Evolutionary conservation across 2,329 filamentous ascomycete genomes (phyloP).

Genomic region (Cladophialophora immunda): DNA sequence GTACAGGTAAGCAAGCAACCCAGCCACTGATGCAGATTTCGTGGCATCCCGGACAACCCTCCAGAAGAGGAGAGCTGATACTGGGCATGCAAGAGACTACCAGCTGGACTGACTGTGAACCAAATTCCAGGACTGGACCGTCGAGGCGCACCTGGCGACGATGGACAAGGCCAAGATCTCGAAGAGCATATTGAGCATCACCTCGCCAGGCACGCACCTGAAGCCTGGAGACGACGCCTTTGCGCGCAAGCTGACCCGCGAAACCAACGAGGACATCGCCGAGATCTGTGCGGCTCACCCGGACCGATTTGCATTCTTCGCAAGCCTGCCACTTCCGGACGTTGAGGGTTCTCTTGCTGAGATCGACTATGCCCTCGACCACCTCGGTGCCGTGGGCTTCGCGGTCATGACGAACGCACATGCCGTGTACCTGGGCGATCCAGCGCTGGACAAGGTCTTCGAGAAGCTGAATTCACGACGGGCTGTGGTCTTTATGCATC

Average conservation of each 20-base stretch:
- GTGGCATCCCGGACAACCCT: not conserved
- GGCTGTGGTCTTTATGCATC: conserved; percentile 63
- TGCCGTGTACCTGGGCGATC: conserved; percentile 61
- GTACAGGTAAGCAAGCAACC: conserved; percentile 16
- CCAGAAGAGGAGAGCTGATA: not conserved
- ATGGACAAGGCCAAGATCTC: conserved; percentile 60
- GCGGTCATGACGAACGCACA: conserved; percentile 61
- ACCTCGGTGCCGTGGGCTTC: conserved; percentile 58
- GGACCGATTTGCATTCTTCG: conserved; percentile 60
- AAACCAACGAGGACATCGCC: conserved; percentile 43
- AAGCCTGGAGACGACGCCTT: conserved; percentile 45
- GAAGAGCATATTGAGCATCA: conserved; percentile 63
- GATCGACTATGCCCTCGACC: conserved; percentile 52
- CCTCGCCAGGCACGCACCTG: conserved; percentile 61
- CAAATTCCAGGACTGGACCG: conserved; percentile 51
- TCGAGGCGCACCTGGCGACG: conserved; percentile 56
- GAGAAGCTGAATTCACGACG: conserved; percentile 55
- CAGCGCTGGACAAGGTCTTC: conserved; percentile 55
- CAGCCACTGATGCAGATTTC: not conserved
- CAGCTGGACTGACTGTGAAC: not conserved
- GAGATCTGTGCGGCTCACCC: conserved; percentile 45
- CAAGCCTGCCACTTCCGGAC: conserved; percentile 61
- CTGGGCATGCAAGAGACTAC: not conserved
- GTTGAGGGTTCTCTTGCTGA: conserved; percentile 57
- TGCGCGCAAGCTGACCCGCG: conserved; percentile 48